These are phyloP conservation scores for Pseudogymnoascus sp. DNA, from an alignment of 2,329 filamentous ascomycete genomes.

Conservation along the genomic window DNA sequence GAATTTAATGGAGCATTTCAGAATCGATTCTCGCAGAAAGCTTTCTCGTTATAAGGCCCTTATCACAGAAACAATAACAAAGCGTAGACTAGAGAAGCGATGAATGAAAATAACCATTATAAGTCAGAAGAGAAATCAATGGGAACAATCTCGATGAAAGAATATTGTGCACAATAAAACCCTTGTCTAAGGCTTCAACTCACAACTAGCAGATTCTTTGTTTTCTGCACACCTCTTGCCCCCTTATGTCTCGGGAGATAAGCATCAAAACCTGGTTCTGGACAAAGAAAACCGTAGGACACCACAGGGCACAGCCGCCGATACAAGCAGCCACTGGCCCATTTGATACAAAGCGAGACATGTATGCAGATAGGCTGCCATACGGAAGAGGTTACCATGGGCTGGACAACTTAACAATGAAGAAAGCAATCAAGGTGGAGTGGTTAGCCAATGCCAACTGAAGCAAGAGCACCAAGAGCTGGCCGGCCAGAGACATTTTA, in stretches of 20 bases:
- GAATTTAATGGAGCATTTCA: background rate
- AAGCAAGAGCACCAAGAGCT: background rate
- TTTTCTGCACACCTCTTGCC: background rate
- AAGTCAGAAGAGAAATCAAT: background rate
- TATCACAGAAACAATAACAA: constrained; percentile 5
- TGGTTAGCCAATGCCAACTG: background rate
- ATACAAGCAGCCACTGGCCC: background rate
- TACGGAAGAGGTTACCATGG: constrained; percentile 1
- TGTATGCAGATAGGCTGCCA: background rate
- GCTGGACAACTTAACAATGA: background rate
- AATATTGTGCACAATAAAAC: constrained; percentile 5
- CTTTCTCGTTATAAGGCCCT: background rate
- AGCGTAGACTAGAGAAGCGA: background rate
- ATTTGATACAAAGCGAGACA: background rate
- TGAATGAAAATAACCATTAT: background rate
- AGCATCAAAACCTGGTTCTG: background rate
- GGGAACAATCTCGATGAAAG: constrained; percentile 1
- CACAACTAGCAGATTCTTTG: background rate
- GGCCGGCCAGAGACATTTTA: background rate
- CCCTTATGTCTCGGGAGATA: background rate
- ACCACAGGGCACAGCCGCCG: background rate
- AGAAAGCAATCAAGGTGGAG: background rate
- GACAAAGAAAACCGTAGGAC: background rate
- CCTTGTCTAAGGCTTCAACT: background rate
- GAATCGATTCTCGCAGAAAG: background rate